Conservation (phyloP, 2,329 filamentous ascomycete genomes). For the Aureobasidium mangrovei region DNA sequence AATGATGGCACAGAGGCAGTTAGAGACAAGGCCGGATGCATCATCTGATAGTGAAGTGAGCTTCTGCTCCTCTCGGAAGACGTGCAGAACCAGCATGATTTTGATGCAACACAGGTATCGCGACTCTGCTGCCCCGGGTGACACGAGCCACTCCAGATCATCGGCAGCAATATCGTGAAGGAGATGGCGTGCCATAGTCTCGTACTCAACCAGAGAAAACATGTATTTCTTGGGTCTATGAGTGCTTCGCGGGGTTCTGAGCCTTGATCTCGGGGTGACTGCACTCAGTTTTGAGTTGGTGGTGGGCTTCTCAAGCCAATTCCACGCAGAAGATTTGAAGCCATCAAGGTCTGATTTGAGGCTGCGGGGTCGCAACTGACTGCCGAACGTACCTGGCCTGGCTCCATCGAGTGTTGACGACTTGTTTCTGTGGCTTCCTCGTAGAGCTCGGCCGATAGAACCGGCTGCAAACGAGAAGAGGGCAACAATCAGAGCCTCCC, state of each 20-base stretch:
- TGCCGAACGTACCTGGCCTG: neutral
- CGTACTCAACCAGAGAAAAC: slow-evolving; percentile 14
- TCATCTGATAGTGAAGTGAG: slow-evolving; percentile 43
- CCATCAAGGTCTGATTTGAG: slow-evolving; percentile 6
- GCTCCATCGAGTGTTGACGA: neutral
- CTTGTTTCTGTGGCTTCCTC: slow-evolving; percentile 5
- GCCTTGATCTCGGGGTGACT: slow-evolving; percentile 6
- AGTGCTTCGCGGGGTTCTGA: slow-evolving; percentile 1
- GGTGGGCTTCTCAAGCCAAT: slow-evolving; percentile 4
- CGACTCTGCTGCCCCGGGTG: slow-evolving; percentile 44
- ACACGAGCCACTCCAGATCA: slow-evolving; percentile 15
- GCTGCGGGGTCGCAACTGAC: neutral
- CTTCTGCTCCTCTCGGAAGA: slow-evolving; percentile 84
- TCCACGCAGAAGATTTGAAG: neutral
- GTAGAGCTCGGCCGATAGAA: slow-evolving; percentile 12
- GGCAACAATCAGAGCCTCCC: slow-evolving; percentile 14
- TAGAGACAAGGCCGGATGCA: neutral
- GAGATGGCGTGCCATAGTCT: slow-evolving; percentile 13
- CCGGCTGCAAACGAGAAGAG: slow-evolving; percentile 15
- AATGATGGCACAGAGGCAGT: slow-evolving; percentile 58
- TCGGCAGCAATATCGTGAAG: slow-evolving; percentile 9
- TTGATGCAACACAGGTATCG: slow-evolving; percentile 17
- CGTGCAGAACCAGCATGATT: slow-evolving; percentile 61
- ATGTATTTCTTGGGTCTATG: neutral
- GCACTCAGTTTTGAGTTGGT: neutral